A percentile compares a stretch with the other conserved stretches of the same genome.
These are phyloP conservation scores for Nigrograna mackinnonii DNA, from an alignment of 2,329 filamentous ascomycete genomes.

Conservation along the genomic window DNA sequence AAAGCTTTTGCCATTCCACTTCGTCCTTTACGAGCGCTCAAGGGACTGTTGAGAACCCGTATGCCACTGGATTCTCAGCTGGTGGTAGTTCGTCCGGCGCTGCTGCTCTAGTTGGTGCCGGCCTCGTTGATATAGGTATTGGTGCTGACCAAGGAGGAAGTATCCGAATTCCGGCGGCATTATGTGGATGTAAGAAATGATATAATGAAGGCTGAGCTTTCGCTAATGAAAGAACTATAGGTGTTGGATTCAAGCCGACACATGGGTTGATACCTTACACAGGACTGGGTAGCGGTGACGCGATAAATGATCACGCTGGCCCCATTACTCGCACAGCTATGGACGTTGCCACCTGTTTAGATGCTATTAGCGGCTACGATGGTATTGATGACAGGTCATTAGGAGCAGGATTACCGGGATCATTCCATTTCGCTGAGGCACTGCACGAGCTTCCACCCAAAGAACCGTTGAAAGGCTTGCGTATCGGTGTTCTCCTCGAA, in stretches of 20 bases:
- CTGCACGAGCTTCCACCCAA: conserved; percentile 19
- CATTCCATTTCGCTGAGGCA: conserved; percentile 29
- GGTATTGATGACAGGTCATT: conserved; percentile 50
- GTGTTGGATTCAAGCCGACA: conserved; percentile 57
- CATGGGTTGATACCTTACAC: conserved; percentile 58
- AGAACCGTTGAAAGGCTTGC: too few species aligned
- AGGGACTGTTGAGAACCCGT: conserved; percentile 53
- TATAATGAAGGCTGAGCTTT: too few species aligned
- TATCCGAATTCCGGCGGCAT: conserved; percentile 49
- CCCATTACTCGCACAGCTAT: conserved; percentile 49
- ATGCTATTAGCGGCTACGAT: conserved; percentile 53
- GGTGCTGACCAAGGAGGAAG: conserved; percentile 54
- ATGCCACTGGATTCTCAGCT: conserved; percentile 48
- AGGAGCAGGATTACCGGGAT: conserved; percentile 25
- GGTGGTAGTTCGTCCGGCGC: conserved; percentile 56
- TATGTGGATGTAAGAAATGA: too few species aligned
- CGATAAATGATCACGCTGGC: conserved; percentile 55
- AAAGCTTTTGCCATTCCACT: conserved; percentile 35
- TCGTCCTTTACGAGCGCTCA: conserved; percentile 38
- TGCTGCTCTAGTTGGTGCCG: conserved; percentile 50
- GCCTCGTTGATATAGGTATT: conserved; percentile 50
- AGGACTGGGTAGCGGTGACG: conserved; percentile 52
- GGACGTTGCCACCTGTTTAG: conserved; percentile 48
- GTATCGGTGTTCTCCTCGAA: conserved; percentile 33
- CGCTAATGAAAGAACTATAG: not conserved